Conservation (phyloP, 805 yeast species). For the Diddensiella transvaalensis region DNA sequence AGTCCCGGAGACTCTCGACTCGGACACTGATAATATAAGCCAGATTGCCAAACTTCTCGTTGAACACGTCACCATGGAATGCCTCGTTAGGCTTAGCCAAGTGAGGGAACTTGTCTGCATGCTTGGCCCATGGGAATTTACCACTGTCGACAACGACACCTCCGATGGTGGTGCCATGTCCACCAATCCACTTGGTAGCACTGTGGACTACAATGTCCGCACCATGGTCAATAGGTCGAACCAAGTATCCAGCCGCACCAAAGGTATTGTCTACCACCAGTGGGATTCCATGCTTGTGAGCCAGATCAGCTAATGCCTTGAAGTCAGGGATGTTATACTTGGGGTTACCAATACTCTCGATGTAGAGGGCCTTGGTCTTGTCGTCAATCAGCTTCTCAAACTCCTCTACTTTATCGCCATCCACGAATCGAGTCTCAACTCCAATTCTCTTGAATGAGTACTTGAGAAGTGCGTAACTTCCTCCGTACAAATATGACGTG, state of each 20-base stretch:
- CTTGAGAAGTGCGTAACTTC: constrained; percentile 93
- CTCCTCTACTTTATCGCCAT: constrained; percentile 71
- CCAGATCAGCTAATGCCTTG: constrained; percentile 65
- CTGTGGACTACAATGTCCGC: constrained; percentile 92
- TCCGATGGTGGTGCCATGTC: constrained; percentile 92
- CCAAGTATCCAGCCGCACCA: constrained; percentile 91
- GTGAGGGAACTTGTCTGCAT: constrained; percentile 88
- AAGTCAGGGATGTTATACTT: constrained; percentile 90
- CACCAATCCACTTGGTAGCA: constrained; percentile 97
- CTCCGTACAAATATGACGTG: constrained; percentile 87
- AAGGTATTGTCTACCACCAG: constrained; percentile 94
- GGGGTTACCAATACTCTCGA: constrained; percentile 93
- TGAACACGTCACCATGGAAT: constrained; percentile 82
- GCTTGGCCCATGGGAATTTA: constrained; percentile 83
- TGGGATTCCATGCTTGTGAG: constrained; percentile 84
- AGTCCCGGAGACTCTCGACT: constrained; percentile 82
- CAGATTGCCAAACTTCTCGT: constrained; percentile 73
- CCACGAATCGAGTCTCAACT: constrained; percentile 77
- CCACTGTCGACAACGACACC: constrained; percentile 91
- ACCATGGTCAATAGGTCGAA: constrained; percentile 81
- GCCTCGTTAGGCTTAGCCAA: constrained; percentile 89
- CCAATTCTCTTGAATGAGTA: constrained; percentile 88
- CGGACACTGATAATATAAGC: constrained; percentile 81
- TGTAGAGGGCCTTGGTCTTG: constrained; percentile 82
- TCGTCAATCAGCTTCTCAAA: constrained; percentile 73